Evolutionary conservation across 2,329 filamentous ascomycete species (phyloP), one percentile per base, ranked within the genome.

Genomic region (Phyllosticta ampelicida): DNA sequence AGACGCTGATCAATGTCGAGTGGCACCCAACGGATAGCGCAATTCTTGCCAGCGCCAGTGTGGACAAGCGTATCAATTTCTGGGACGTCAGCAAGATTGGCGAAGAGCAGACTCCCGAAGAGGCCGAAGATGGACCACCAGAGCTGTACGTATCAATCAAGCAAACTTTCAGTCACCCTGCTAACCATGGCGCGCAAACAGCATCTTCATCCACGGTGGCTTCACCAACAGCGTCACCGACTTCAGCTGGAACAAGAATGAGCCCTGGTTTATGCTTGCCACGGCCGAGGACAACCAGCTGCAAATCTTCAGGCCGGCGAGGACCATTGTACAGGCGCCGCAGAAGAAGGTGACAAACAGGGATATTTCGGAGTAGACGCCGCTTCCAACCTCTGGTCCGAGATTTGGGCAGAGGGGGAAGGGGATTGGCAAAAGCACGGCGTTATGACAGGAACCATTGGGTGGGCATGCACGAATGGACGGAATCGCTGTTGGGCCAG

Each of bases 211-310:
- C 91, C 94, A 99, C 68, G 94, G 94, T 61, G 94, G 94, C 29
- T 95, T 99, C 76, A 99, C 94, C 10, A 96, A 96, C 74, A 87
- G 95, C 64, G 84, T 99, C 61, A 90, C 89, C 36, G 95, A 99
- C 73, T 99, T 99, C 69, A 92, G 87, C 74, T 99, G 92, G 92
- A 99, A 99, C 73, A 84, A 85, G 65, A 96, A 95, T 70, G 90
- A 96, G 67, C 91, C 92, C 4, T 99, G 95, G 95, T 83, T 96
- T 58, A 88, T 99, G 64, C 91, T 90, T 71, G 95, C 89, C 61
- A 91, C 94, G 16, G 94, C 92, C 0, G 95, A 99, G 71, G 94
- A 99, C 75, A 99, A 99, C 69, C 78, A 97, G 64, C 81, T 99
- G 62, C 94, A 99, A 74, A 89, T 96, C 65, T 97, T 78, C 73